Evolutionary conservation across 2,329 filamentous ascomycete genomes (phyloP), one percentile per base, ranked within the genome.

Genomic region (Aspergillus floridensis): DNA sequence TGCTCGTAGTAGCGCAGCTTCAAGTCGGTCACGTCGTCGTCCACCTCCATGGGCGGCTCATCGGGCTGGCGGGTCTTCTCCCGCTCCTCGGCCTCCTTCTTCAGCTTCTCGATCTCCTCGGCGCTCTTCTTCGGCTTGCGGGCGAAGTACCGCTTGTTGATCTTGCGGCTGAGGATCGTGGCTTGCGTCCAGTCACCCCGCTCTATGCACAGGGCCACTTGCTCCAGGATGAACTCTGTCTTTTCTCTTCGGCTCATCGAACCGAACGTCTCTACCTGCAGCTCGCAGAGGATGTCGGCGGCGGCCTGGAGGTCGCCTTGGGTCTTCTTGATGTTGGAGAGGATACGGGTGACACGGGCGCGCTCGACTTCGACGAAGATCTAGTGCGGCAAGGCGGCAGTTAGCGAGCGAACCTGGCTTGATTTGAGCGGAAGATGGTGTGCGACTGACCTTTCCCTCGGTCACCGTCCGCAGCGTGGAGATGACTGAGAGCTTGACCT

Each of bases 301-400:
- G 95, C 95, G 5, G 91, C 88, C 74, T 91, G 92, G 71, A 96
- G 82, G 72, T 99, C 93, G 65, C 93, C 93, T 79, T 98, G 92
- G 65, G 90, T 81, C 80, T 96, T 97, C 84, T 98, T 98, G 83
- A 99, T 98, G 77, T 97, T 87, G 54, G 95, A 98, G 12, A 99
- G 84, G 66, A 96, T 96, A 74, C 89, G 92, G 70, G 95, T 99
- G 61, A 99, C 89, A 67, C 95, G 90, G 65, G 95, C 95, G 67
- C 95, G 88, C 83, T 99, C 95, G 56, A 99, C 95, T 82, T 99
- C 95, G 70, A 99, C 93, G 72, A 99, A 99, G 76, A 99, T 99
- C 89, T 88, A 35, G 66, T 41, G 54, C 38, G 38, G 51, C 48
- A 11, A 26, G 14, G 41, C 26, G 29, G 41, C 26, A 29, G 24